Conservation (phyloP, 208 protist genomes). For the Kentomonas sorsogonicus region DNA sequence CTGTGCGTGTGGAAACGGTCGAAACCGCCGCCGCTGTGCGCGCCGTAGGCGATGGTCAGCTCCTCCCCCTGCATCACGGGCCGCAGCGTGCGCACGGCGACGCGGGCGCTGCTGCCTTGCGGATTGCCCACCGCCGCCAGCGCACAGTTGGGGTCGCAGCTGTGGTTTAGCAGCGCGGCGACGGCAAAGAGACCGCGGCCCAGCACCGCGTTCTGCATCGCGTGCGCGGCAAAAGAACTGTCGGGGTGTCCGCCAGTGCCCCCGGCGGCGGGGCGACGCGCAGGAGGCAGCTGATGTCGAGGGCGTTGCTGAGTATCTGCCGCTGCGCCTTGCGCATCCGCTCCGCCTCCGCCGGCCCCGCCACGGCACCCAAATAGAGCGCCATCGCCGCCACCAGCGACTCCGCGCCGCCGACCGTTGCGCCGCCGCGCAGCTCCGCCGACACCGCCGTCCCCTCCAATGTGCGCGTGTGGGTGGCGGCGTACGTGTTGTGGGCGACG, state of each 20-base stretch:
- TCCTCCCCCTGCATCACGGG: constrained; percentile 69
- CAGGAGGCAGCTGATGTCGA: constrained; percentile 55
- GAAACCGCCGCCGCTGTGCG: constrained; percentile 22
- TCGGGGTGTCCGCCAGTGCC: background rate
- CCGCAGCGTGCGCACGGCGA: constrained; percentile 57
- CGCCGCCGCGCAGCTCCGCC: constrained; percentile 48
- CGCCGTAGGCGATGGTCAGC: constrained; percentile 65
- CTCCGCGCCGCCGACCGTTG: constrained; percentile 62
- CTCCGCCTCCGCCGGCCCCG: constrained; percentile 41
- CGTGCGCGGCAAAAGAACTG: constrained; percentile 21
- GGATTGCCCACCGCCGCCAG: constrained; percentile 74
- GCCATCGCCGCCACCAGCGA: constrained; percentile 51
- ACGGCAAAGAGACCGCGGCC: constrained; percentile 70
- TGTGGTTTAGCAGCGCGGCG: constrained; percentile 67
- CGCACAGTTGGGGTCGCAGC: constrained; percentile 85
- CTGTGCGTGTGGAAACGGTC: constrained; percentile 72
- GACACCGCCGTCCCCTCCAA: constrained; percentile 48
- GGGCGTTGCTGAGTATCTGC: constrained; percentile 58
- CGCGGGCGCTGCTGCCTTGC: constrained; percentile 40
- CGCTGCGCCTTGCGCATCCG: constrained; percentile 62
- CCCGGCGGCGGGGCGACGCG: constrained; percentile 13
- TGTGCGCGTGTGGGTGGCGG: constrained; percentile 32
- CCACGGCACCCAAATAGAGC: constrained; percentile 60
- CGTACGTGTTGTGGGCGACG: constrained; percentile 28
- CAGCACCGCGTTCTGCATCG: constrained; percentile 42